A percentile compares a stretch with the other conserved stretches of the same genome.
phyloP scores from a whole-genome alignment of 2,329 filamentous ascomycete species.

The Sporothrix curviconia region DNA sequence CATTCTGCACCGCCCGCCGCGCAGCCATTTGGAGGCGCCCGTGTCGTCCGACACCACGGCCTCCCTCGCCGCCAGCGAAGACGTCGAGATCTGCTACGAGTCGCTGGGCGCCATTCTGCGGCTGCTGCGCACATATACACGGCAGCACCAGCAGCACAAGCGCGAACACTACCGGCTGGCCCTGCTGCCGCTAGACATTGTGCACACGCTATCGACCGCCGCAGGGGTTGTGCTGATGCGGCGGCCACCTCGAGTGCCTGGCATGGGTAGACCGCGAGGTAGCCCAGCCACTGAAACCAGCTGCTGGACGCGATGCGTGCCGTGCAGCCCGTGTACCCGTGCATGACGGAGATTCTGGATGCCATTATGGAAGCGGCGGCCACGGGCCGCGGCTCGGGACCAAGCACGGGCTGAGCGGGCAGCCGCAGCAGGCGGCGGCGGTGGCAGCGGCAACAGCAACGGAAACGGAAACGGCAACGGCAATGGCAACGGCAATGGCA shows the following conservation, averaged over 20 bases:
- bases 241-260: constrained; percentile 33
- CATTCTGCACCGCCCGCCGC: constrained; percentile 43
- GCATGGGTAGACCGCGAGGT: constrained; percentile 40
- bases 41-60: no score
- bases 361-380: no score
- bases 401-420: neutral
- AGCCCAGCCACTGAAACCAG: constrained; percentile 31
- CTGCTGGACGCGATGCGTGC: constrained; percentile 39
- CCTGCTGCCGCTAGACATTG: constrained; percentile 41
- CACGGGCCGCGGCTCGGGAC: neutral
- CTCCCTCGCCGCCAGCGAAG: constrained; percentile 35
- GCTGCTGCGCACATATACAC: constrained; percentile 37
- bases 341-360: constrained; percentile 37
- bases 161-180: no score
- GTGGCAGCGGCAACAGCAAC: no score
- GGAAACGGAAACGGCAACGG: no score
- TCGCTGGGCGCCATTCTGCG: constrained; percentile 40
- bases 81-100: constrained; percentile 44
- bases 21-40: constrained; percentile 35
- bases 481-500: no score
- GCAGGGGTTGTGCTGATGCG: constrained; percentile 42
- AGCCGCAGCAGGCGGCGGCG: no score
- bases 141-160: constrained; percentile 40
- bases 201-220: constrained; percentile 42
- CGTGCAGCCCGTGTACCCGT: constrained; percentile 45